Evolutionary conservation across 2,329 filamentous ascomycete species (phyloP).

Genomic region (Paramyrothecium roridum): DNA sequence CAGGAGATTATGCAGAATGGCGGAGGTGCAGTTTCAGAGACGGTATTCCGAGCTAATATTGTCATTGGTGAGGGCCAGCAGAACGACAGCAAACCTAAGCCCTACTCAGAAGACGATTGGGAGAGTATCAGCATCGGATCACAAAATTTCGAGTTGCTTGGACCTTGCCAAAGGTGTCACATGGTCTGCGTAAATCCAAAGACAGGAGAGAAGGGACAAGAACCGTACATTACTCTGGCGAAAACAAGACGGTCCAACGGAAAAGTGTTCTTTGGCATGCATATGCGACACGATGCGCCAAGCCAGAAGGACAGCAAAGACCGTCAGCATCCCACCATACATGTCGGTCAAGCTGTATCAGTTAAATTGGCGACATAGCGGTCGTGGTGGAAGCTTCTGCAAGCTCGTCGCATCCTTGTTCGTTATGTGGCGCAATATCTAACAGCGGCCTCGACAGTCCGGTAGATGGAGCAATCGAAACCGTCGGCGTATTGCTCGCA

Average conservation of each 20-base stretch:
- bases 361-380: conserved; percentile 3
- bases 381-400: too few species aligned
- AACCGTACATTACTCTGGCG: conserved; percentile 83
- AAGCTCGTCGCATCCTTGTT: too few species aligned
- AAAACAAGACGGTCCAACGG: conserved; percentile 82
- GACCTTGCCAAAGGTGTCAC: conserved; percentile 83
- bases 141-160: conserved; percentile 68
- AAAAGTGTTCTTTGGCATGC: conserved; percentile 86
- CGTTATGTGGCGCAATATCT: too few species aligned
- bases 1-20: conserved; percentile 61
- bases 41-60: conserved; percentile 87
- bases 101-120: conserved; percentile 85
- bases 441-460: too few species aligned
- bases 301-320: conserved; percentile 7
- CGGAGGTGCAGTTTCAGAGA: conserved; percentile 63
- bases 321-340: conserved; percentile 36
- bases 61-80: conserved; percentile 53
- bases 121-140: conserved; percentile 61
- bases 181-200: conserved; percentile 95
- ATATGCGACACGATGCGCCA: conserved; percentile 55
- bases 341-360: conserved; percentile 43
- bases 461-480: too few species aligned
- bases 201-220: conserved; percentile 72
- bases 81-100: conserved; percentile 33
- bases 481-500: background rate